These are phyloP conservation scores for Penicillium sp. DNA, from an alignment of 2,329 filamentous ascomycete species.

Conservation along the genomic window DNA sequence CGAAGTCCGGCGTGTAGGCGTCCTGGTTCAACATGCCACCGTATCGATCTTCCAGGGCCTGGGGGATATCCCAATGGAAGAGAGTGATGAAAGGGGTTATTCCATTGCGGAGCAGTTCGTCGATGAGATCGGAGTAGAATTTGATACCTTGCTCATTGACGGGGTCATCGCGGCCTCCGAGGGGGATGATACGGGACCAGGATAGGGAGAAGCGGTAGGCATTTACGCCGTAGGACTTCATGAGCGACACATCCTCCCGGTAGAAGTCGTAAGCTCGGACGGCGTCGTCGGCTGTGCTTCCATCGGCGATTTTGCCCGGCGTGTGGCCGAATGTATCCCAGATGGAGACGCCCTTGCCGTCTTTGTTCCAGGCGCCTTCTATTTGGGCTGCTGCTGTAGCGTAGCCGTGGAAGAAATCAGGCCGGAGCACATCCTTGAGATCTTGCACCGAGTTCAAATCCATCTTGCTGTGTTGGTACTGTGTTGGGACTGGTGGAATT, in stretches of 20 bases:
- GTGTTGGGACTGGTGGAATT: background rate
- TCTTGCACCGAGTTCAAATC: constrained; percentile 26
- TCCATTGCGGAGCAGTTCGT: constrained; percentile 67
- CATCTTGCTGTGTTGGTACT: constrained; percentile 12
- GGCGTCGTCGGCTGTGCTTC: constrained; percentile 66
- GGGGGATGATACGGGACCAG: constrained; percentile 71
- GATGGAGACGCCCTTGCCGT: constrained; percentile 73
- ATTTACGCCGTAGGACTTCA: constrained; percentile 68
- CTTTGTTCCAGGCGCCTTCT: constrained; percentile 68
- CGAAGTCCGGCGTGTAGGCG: constrained; percentile 74
- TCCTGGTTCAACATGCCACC: constrained; percentile 71
- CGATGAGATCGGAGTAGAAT: constrained; percentile 71
- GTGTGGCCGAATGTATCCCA: constrained; percentile 78
- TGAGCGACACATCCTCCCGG: constrained; percentile 67
- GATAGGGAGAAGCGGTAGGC: constrained; percentile 78
- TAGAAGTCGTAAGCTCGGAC: constrained; percentile 80
- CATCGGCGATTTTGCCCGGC: constrained; percentile 74
- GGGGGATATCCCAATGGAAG: constrained; percentile 79
- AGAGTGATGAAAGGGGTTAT: constrained; percentile 76
- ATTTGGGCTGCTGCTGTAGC: constrained; percentile 54
- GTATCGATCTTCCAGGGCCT: constrained; percentile 71
- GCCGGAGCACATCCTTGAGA: constrained; percentile 22
- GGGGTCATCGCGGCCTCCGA: constrained; percentile 71
- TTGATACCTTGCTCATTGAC: constrained; percentile 73
- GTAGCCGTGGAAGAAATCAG: constrained; percentile 29